Evolutionary conservation across 2,329 filamentous ascomycete genomes (phyloP).

Genomic region (Lachnellula cervina): DNA sequence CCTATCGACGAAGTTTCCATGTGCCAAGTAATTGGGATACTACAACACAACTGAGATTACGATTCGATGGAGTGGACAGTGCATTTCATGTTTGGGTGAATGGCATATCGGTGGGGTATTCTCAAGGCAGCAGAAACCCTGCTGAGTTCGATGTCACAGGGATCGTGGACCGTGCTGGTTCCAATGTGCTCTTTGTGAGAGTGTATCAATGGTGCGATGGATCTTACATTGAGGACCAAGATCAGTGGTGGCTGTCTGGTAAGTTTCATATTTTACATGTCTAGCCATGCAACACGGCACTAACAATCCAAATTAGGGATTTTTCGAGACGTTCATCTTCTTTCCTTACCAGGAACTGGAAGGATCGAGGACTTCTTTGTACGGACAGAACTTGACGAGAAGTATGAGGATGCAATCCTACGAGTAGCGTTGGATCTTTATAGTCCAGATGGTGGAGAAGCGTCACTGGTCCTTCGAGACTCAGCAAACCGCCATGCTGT

Average conservation of each 20-base stretch:
- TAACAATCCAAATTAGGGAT: slow-evolving; percentile 52
- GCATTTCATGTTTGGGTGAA: slow-evolving; percentile 69
- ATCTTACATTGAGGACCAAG: slow-evolving; percentile 62
- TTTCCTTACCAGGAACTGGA: no score
- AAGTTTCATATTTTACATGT: slow-evolving; percentile 65
- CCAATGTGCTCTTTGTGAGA: slow-evolving; percentile 46
- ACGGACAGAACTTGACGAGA: no score
- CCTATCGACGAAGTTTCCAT: no score
- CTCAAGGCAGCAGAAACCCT: slow-evolving; percentile 63
- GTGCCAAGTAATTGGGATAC: no score
- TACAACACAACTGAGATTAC: slow-evolving; percentile 10
- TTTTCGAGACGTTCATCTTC: slow-evolving; percentile 45
- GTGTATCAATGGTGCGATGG: slow-evolving; percentile 69
- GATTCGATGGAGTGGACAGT: slow-evolving; percentile 69
- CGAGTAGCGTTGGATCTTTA: no score
- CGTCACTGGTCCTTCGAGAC: no score
- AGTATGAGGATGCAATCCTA: no score
- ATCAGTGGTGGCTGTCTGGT: slow-evolving; percentile 64
- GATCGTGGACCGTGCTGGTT: slow-evolving; percentile 44
- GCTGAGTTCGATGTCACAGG: slow-evolving; percentile 64
- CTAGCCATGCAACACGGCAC: slow-evolving; percentile 47
- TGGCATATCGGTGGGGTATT: slow-evolving; percentile 60
- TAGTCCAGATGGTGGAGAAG: no score
- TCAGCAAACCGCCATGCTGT: no score
- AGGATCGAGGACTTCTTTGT: no score